Percentiles rank a stretch among this genome's conserved stretches.
phyloP scores from a whole-genome alignment of 352 stramenopile genomes.

The Pythium plurisporium region DNA sequence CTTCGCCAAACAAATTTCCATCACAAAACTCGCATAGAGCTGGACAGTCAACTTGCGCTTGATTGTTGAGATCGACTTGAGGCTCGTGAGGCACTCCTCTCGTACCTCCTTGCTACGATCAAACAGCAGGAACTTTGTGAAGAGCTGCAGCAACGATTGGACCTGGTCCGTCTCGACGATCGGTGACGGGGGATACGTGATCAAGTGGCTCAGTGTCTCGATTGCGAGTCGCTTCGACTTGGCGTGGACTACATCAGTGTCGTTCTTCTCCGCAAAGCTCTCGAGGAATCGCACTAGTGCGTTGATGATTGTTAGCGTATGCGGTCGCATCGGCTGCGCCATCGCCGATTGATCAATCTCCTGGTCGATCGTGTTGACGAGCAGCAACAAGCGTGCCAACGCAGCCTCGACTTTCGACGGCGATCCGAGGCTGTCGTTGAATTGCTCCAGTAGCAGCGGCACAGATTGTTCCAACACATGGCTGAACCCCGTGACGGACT shows the following conservation, averaged over 20 bases:
- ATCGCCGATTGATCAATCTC: conserved; percentile 76
- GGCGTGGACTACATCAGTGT: conserved; percentile 25
- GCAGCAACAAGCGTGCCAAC: conserved; percentile 53
- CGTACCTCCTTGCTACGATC: conserved; percentile 64
- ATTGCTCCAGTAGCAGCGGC: conserved; percentile 60
- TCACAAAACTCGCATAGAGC: conserved; percentile 65
- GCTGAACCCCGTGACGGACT: conserved; percentile 58
- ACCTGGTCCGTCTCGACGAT: conserved; percentile 62
- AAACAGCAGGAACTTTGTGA: conserved; percentile 64
- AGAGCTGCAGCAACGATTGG: conserved; percentile 67
- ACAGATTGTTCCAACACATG: conserved; percentile 69
- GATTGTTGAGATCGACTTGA: conserved; percentile 75
- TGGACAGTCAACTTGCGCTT: conserved; percentile 41
- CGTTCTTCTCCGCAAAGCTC: conserved; percentile 12
- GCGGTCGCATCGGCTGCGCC: conserved; percentile 69
- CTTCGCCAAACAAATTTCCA: conserved; percentile 66
- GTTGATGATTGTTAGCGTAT: conserved; percentile 54
- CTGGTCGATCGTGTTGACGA: conserved; percentile 79
- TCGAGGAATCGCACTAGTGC: conserved; percentile 54
- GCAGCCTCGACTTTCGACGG: conserved; percentile 64
- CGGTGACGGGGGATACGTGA: conserved; percentile 75
- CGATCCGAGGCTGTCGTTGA: conserved; percentile 41
- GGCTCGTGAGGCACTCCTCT: conserved; percentile 51
- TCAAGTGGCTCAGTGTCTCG: conserved; percentile 62
- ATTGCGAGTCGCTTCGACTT: conserved; percentile 63